Evolutionary conservation across 306 rosid genomes (phyloP).

Genomic region (Cicer chorassanicum): DNA sequence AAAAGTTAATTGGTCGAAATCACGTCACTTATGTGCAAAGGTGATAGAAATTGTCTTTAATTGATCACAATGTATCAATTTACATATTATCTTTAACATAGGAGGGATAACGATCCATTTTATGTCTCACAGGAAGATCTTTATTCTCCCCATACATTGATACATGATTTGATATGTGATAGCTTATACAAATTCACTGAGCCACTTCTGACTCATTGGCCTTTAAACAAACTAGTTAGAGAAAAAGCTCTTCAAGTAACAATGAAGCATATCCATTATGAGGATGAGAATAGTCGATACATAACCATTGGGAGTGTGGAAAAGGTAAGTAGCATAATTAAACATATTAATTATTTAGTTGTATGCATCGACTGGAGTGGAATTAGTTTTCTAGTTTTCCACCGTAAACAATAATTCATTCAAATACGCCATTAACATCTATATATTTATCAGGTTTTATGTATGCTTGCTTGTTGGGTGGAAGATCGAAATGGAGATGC

Average conservation of each 20-base stretch:
- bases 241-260: conserved; percentile 66
- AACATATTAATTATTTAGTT: neutral
- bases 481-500: conserved; percentile 77
- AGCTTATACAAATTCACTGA: conserved; percentile 60
- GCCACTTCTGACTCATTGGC: conserved; percentile 79
- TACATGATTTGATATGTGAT: conserved; percentile 76
- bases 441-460: conserved; percentile 52
- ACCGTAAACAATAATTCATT: neutral
- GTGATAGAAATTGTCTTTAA: conserved; percentile 42
- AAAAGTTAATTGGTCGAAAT: conserved; percentile 63
- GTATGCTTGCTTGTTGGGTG: conserved; percentile 83
- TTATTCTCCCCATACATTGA: conserved; percentile 63
- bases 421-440: conserved; percentile 12
- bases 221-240: conserved; percentile 63
- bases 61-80: conserved; percentile 1
- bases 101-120: neutral
- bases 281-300: conserved; percentile 73
- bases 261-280: conserved; percentile 80
- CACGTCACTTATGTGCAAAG: conserved; percentile 69
- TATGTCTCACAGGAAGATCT: conserved; percentile 61
- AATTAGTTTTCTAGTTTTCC: neutral
- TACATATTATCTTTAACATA: neutral
- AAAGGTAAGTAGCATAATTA: conserved; percentile 48
- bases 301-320: conserved; percentile 67
- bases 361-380: neutral